These are phyloP conservation scores for Keithomyces neogunnii DNA, from an alignment of 2,329 filamentous ascomycete genomes.

Conservation along the genomic window DNA sequence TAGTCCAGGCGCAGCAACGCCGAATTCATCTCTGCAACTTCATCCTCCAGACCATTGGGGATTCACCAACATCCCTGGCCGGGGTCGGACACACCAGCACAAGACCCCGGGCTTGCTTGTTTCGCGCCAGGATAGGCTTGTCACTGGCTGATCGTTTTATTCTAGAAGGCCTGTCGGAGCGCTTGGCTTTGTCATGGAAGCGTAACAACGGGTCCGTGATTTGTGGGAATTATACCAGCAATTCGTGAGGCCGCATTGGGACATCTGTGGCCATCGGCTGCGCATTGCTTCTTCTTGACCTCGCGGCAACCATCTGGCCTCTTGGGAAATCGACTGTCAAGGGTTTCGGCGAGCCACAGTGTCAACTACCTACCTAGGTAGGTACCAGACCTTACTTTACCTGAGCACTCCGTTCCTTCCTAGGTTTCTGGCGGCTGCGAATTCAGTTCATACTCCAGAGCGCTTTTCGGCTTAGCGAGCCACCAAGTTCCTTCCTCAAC, in stretches of 20 bases:
- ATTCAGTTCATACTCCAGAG: too few relatives aligned
- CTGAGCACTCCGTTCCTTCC: too few relatives aligned
- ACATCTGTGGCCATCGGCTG: background rate
- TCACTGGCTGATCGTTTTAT: conserved; percentile 3
- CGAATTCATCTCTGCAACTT: background rate
- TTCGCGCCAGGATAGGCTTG: conserved; percentile 4
- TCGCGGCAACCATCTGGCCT: background rate
- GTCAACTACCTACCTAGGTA: too few relatives aligned
- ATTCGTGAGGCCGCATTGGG: background rate
- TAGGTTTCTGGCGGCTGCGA: too few relatives aligned
- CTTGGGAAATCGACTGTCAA: too few relatives aligned
- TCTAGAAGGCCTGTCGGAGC: conserved; percentile 6
- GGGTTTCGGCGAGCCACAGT: too few relatives aligned
- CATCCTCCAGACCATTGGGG: background rate
- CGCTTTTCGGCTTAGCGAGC: background rate
- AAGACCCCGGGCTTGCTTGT: conserved; percentile 1
- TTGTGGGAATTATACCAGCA: conserved; percentile 6
- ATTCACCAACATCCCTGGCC: background rate
- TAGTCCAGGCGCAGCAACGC: too few relatives aligned
- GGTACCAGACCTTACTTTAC: too few relatives aligned
- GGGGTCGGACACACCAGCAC: background rate
- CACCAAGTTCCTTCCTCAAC: background rate
- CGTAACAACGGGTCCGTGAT: conserved; percentile 5
- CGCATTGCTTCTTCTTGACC: background rate
- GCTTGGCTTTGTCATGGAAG: conserved; percentile 4